These are phyloP conservation scores for Protostelium mycophagum DNA, from an alignment of 78 protist genomes.

Conservation along the genomic window DNA sequence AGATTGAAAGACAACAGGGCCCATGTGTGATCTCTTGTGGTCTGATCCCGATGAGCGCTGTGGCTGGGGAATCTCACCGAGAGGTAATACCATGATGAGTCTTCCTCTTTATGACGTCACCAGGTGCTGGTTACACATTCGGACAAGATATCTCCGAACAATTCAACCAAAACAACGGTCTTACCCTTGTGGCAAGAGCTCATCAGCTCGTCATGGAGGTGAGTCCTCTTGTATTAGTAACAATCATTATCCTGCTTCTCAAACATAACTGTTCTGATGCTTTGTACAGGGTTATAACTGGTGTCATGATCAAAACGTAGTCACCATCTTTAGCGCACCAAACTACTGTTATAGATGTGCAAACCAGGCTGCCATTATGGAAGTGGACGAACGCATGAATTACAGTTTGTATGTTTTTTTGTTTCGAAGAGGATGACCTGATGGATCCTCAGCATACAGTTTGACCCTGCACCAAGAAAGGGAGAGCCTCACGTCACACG, in stretches of 20 bases:
- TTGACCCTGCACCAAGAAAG: conserved; percentile 97
- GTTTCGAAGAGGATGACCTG: conserved; percentile 56
- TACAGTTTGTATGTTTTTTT: conserved; percentile 67
- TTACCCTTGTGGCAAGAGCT: conserved; percentile 87
- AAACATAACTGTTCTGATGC: neutral
- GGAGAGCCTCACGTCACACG: conserved; percentile 95
- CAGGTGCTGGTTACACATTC: conserved; percentile 96
- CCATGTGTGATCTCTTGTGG: conserved; percentile 94
- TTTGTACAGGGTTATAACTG: conserved; percentile 91
- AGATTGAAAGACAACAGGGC: neutral
- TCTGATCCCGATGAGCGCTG: conserved; percentile 85
- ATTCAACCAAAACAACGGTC: conserved; percentile 86
- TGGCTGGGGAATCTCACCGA: conserved; percentile 92
- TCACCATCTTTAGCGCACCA: conserved; percentile 98
- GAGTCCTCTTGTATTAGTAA: neutral
- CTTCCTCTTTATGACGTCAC: too few species aligned
- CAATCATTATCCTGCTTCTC: neutral
- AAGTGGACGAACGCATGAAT: conserved; percentile 87
- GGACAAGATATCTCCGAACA: conserved; percentile 86
- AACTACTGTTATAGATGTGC: conserved; percentile 99
- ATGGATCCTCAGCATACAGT: conserved; percentile 77
- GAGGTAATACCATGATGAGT: too few species aligned
- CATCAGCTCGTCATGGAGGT: conserved; percentile 97
- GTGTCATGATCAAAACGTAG: conserved; percentile 89
- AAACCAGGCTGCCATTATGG: conserved; percentile 94